Evolutionary conservation across 2,329 filamentous ascomycete genomes (phyloP).

Genomic region (Amauroascus niger): DNA sequence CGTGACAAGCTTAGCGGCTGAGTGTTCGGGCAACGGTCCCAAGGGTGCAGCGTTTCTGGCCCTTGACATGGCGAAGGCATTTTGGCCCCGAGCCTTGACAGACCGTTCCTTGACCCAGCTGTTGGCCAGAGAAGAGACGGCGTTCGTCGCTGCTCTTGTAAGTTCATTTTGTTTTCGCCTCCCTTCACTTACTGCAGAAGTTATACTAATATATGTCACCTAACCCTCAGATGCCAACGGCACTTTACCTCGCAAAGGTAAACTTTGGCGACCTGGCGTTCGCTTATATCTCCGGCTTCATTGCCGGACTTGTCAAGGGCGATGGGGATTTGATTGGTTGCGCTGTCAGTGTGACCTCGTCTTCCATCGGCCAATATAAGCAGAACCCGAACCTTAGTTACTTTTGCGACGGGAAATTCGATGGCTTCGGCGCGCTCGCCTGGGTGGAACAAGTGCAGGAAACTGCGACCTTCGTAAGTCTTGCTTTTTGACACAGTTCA

Average conservation of each 20-base stretch:
- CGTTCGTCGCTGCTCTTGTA: constrained; percentile 4
- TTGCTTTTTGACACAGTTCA: neutral
- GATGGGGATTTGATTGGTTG: constrained; percentile 4
- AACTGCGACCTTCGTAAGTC: constrained; percentile 8
- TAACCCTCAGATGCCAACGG: neutral
- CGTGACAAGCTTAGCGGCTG: neutral
- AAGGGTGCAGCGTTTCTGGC: constrained; percentile 6
- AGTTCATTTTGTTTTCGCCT: neutral
- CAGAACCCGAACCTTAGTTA: constrained; percentile 6
- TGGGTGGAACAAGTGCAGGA: constrained; percentile 2
- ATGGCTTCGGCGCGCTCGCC: constrained; percentile 6
- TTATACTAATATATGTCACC: neutral
- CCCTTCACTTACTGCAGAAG: neutral
- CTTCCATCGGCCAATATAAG: neutral
- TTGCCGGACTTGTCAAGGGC: constrained; percentile 5
- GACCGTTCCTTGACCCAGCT: neutral
- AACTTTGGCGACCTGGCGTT: constrained; percentile 4
- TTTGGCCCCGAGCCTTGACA: neutral
- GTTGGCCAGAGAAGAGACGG: neutral
- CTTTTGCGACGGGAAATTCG: constrained; percentile 11
- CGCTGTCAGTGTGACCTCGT: neutral
- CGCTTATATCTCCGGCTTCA: constrained; percentile 10
- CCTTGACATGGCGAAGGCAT: neutral
- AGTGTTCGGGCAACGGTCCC: constrained; percentile 3
- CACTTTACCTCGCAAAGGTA: neutral